phyloP scores from a whole-genome alignment of 495 filamentous ascomycete genomes.

The Halenospora varia region DNA sequence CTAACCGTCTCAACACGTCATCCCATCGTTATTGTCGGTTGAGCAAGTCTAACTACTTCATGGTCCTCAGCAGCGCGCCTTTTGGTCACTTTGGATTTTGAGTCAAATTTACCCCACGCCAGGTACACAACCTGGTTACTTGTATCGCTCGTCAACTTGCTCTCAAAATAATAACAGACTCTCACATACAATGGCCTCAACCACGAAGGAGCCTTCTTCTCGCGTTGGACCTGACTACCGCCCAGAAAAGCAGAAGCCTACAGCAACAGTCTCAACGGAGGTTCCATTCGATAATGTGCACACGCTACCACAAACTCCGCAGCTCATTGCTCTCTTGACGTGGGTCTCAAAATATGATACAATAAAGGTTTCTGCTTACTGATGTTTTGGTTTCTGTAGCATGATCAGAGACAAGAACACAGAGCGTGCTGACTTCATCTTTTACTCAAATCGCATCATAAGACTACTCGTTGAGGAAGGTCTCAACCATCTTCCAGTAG shows the following conservation, averaged over 20 bases:
- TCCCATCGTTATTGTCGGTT: too few relatives aligned
- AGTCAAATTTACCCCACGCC: too few relatives aligned
- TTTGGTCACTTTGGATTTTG: too few relatives aligned
- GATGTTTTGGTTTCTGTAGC: conserved; percentile 40
- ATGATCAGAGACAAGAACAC: conserved; percentile 94
- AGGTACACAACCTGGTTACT: too few relatives aligned
- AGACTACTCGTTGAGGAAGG: conserved; percentile 97
- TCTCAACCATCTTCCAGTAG: conserved; percentile 90
- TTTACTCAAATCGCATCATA: conserved; percentile 98
- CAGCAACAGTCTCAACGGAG: conserved; percentile 81
- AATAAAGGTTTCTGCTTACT: conserved; percentile 5
- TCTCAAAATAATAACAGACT: too few relatives aligned
- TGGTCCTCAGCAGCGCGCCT: too few relatives aligned
- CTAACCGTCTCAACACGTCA: too few relatives aligned
- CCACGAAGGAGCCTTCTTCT: conserved; percentile 2
- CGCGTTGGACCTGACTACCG: conserved; percentile 76
- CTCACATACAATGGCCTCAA: conserved; percentile 22
- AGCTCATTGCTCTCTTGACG: conserved; percentile 96
- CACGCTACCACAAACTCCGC: conserved; percentile 87
- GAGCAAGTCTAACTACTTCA: too few relatives aligned
- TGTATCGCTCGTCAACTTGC: too few relatives aligned
- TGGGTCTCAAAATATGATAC: conserved; percentile 45
- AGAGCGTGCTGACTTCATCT: conserved; percentile 91
- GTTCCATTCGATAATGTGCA: conserved; percentile 85
- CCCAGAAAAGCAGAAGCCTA: conserved; percentile 69